Evolutionary conservation across 202 grass and related monocot species (phyloP), one percentile per base, ranked within the genome.

Genomic region (Panicum virgatum): DNA sequence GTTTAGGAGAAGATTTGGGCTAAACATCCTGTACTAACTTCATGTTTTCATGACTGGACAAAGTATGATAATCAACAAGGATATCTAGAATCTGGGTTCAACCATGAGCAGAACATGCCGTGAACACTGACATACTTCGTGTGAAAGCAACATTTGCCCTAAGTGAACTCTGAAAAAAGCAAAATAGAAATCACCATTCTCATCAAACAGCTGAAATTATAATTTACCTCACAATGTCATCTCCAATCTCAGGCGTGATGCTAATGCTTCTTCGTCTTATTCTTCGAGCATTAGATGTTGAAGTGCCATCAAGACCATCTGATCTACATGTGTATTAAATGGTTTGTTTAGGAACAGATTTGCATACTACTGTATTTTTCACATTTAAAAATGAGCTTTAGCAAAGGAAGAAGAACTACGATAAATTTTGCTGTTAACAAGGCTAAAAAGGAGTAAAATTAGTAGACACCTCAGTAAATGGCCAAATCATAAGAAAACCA

Each of bases 231-330:
- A 90, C 96, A 73, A 99, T 99, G 81, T 99, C 93, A 84, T 99
- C 96, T 66, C 96, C 87, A 82, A 99, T 96, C 87, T 99, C 96
- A 73, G 96, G 96, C 68, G 96, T 99, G 66, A 99, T 96, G 75
- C 96, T 99, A 80, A 94, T 92, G 83, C 93, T 99, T 92, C 96
- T 93, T 87, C 89, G 70, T 79, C 93, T 89, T 80, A 93, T 86
- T 86, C 96, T 92, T 83, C 91, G 89, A 85, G 84, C 22, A 72
- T 86, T 86, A 90, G 93, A 86, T 84, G 87, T 96, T 76, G 78
- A 82, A 75, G 87, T 80, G 78, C 89, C 91, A 81, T 75, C 82
- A 52, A 86, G 84, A 71, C 91, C 89, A 88, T 96, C 96, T 67
- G 91, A 99, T 84, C 96, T 99, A 90, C 85, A 96, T 84, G 68